These are phyloP conservation scores for Xerocomellus intermedius DNA, from an alignment of 768 basidiomycete genomes.

Conservation along the genomic window DNA sequence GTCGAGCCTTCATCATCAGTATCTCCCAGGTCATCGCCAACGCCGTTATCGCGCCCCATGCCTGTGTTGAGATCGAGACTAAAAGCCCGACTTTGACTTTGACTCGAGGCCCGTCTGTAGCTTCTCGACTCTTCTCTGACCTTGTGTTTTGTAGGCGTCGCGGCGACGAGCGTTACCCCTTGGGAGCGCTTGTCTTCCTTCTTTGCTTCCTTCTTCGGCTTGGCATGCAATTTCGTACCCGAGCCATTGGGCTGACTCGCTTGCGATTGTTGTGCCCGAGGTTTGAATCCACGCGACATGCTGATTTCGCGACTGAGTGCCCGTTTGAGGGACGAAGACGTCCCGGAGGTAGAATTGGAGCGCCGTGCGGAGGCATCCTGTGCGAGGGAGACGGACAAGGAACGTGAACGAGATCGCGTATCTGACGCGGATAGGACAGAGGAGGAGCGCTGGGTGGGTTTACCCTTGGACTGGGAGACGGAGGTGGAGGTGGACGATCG, in stretches of 20 bases:
- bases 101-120: conserved; percentile 3
- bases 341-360: conserved; percentile 31
- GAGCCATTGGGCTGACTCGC: conserved; percentile 12
- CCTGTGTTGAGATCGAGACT: conserved; percentile 2
- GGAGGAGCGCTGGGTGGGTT: conserved; percentile 24
- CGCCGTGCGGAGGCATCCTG: conserved; percentile 51
- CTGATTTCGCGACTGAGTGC: conserved; percentile 69
- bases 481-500: conserved; percentile 13
- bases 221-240: conserved; percentile 15
- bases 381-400: conserved; percentile 68
- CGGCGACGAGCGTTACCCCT: conserved; percentile 46
- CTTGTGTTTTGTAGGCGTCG: conserved; percentile 50
- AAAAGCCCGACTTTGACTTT: conserved; percentile 7
- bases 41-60: background rate
- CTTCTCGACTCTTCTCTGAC: conserved; percentile 7
- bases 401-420: conserved; percentile 51
- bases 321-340: conserved; percentile 45
- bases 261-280: conserved; percentile 26
- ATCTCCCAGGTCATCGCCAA: background rate
- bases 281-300: conserved; percentile 73
- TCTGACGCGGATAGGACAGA: conserved; percentile 25
- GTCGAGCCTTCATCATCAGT: conserved; percentile 5
- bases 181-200: conserved; percentile 5
- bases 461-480: conserved; percentile 10
- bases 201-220: conserved; percentile 9